Base-by-base conservation (phyloP, 75 land plant species). In the Pinus taeda region DNA sequence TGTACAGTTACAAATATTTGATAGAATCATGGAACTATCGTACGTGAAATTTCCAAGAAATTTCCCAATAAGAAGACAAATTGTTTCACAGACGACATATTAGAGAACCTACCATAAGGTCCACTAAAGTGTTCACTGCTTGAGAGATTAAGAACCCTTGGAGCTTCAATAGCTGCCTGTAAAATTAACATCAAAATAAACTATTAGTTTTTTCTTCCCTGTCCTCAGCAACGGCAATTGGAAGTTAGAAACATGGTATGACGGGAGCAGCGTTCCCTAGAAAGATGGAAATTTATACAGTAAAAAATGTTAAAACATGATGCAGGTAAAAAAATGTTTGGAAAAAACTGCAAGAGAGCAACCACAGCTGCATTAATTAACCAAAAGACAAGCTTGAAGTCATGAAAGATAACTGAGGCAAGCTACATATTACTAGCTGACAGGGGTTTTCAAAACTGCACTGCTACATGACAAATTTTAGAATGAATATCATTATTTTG, bases 141-240 rank as follows among this genome's bases (percentile, higher is more conserved):
- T 73, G 86, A 84, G 1, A 96, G 79, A 76, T 85, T 83, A 60
- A 96, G 79, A 61, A 92, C 78, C 58, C 85, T 80, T 24, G 97
- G 78, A 39, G 99, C 99, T 86, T 90, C 92, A 74, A 96, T 74
- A 57, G 98, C 97, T 76, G 99, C 99, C 99, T 96, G 86, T 30
- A 80, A 45, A 22, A 55, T 20, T n/a, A 79, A 57, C 49, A 57
- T 76, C 29, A 57, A 77, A 42, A 69, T 8, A 42, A n/a, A 33
- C 2, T 33, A 33, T 33, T 33, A 33, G 33, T 33, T 33, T n/a
- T 37, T 69, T 42, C 45, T 69, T 69, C 53, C 49, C 49, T 6
- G 3, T 39, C 39, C 12, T 69, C 71, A 42, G 20, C 0, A 69
- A 42, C 14, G 66, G 26, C 36, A 62, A 36, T 20, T 66, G 15